Conservation (phyloP, 176 grass and related monocot species). For the Pontederia paniculata region DNA sequence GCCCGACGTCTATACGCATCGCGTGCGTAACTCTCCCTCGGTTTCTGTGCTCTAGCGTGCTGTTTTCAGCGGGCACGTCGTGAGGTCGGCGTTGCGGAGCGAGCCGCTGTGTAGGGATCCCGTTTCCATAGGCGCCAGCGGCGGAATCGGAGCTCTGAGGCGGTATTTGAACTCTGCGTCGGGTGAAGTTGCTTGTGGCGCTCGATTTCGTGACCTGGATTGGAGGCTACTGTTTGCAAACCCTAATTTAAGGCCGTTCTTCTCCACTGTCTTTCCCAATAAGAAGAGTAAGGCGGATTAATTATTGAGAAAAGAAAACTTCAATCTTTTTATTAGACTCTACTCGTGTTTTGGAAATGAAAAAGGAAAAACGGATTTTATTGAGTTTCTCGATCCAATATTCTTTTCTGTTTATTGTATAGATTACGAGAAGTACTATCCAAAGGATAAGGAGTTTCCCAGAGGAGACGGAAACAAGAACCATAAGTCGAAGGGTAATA, state of each 20-base stretch:
- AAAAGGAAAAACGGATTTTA: background rate
- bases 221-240: constrained; percentile 58
- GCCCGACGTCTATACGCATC: background rate
- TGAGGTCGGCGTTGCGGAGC: constrained; percentile 18
- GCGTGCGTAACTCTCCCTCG: background rate
- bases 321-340: background rate
- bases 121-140: constrained; percentile 18
- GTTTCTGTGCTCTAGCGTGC: constrained; percentile 25
- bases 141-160: constrained; percentile 30
- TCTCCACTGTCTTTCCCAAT: constrained; percentile 27
- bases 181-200: constrained; percentile 17
- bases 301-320: background rate
- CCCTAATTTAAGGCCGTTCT: constrained; percentile 40
- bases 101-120: constrained; percentile 16
- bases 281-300: constrained; percentile 40
- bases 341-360: background rate
- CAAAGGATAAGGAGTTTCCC: no score
- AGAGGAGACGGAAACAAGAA: no score
- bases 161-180: constrained; percentile 41
- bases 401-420: no score
- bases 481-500: no score
- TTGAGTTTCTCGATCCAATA: no score
- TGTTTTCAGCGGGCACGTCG: constrained; percentile 22
- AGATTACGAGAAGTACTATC: no score
- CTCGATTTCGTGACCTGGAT: constrained; percentile 19